These are phyloP conservation scores for Eucalyptus sp. DNA, from an alignment of 345 rosid species.

Conservation along the genomic window DNA sequence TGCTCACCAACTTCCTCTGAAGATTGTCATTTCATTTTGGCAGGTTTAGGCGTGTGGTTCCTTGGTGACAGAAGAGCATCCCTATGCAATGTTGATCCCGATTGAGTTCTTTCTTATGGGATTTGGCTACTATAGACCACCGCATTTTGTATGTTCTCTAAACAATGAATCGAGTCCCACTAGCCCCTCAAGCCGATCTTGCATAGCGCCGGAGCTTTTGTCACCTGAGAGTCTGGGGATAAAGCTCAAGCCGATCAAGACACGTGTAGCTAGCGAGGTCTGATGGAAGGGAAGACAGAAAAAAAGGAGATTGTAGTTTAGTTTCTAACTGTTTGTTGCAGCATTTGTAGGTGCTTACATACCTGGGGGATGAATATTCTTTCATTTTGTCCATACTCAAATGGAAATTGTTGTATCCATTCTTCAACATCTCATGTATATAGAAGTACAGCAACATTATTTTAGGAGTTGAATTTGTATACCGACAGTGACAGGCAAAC, in stretches of 20 bases:
- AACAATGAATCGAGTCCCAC: slow-evolving; percentile 22
- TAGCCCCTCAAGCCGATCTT: slow-evolving; percentile 19
- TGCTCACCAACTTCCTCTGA: background rate
- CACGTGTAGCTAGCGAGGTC: slow-evolving; percentile 11
- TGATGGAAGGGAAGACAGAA: background rate
- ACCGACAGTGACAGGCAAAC: background rate
- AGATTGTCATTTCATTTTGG: background rate
- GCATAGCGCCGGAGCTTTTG: slow-evolving; percentile 51
- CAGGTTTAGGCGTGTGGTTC: slow-evolving; percentile 64
- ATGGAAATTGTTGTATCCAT: background rate
- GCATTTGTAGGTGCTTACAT: background rate
- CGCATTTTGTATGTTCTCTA: slow-evolving; percentile 9
- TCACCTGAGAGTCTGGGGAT: slow-evolving; percentile 50
- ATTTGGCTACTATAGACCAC: slow-evolving; percentile 30
- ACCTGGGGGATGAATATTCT: background rate
- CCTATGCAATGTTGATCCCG: slow-evolving; percentile 55
- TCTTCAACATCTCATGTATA: background rate
- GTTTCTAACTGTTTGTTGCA: background rate
- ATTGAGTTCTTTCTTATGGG: slow-evolving; percentile 47
- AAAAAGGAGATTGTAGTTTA: background rate
- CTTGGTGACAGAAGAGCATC: slow-evolving; percentile 58
- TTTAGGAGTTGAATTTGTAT: background rate
- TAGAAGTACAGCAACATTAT: background rate
- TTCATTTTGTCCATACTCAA: background rate
- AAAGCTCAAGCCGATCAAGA: slow-evolving; percentile 63